phyloP scores from a whole-genome alignment of 345 rosid genomes.

The Hypericum androsaemum region DNA sequence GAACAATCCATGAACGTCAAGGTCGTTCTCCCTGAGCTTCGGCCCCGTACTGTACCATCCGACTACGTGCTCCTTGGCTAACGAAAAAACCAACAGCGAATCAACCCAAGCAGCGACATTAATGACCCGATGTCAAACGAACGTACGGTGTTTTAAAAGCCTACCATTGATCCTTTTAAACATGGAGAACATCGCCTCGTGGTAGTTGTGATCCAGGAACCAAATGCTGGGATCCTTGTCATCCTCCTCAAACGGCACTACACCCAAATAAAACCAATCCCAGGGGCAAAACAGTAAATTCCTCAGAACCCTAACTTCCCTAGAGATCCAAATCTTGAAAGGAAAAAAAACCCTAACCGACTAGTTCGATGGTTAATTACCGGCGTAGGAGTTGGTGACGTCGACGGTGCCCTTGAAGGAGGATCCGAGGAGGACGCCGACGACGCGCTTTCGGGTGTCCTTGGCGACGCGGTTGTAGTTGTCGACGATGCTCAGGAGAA shows the following conservation, averaged over 20 bases:
- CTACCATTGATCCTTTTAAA: constrained; percentile 92
- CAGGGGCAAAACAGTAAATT: not conserved
- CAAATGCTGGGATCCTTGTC: constrained; percentile 84
- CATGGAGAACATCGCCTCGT: constrained; percentile 92
- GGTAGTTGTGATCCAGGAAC: constrained; percentile 98
- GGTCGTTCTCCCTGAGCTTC: constrained; percentile 80
- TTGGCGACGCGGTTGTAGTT: constrained; percentile 90
- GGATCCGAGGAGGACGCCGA: constrained; percentile 67
- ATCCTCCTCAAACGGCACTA: constrained; percentile 98
- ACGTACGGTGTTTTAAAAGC: not conserved
- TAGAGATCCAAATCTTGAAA: too few relatives aligned
- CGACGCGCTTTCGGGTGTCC: constrained; percentile 81
- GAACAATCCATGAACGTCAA: constrained; percentile 66
- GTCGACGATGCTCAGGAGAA: constrained; percentile 90
- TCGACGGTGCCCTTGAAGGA: constrained; percentile 80
- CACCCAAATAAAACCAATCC: too few relatives aligned
- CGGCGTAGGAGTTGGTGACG: constrained; percentile 89
- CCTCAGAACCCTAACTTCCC: not conserved
- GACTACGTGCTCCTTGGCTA: constrained; percentile 92
- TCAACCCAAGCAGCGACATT: not conserved
- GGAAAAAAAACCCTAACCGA: not conserved
- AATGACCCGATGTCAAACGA: not conserved
- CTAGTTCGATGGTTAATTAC: constrained; percentile 14
- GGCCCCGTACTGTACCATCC: constrained; percentile 99
- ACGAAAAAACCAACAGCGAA: constrained; percentile 4